A percentile compares a stretch with the other conserved stretches of the same genome.
Evolutionary conservation across 23 red algal species (phyloP).

Genomic region (Gracilariopsis chorda): DNA sequence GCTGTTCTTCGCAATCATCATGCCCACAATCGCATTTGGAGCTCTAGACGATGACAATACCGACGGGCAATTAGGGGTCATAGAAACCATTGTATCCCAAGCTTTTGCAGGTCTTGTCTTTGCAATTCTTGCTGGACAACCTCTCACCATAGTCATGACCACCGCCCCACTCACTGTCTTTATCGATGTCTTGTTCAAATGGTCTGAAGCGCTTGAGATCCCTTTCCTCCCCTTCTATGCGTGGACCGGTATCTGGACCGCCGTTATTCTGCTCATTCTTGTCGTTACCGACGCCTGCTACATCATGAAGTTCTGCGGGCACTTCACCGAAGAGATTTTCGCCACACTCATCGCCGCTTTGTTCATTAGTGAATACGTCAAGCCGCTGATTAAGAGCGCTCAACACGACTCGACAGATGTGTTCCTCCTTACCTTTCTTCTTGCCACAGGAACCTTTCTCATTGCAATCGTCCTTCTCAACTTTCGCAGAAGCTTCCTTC

Average conservation of each 20-base stretch:
- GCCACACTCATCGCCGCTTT: conserved; percentile 81
- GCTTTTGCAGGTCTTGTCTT: conserved; percentile 76
- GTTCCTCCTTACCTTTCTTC: conserved; percentile 80
- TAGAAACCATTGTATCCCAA: conserved; percentile 90
- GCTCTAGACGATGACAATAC: conserved; percentile 80
- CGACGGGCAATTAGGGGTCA: conserved; percentile 80
- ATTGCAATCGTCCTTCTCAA: conserved; percentile 66
- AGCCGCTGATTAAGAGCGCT: conserved; percentile 65
- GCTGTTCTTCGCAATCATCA: conserved; percentile 86
- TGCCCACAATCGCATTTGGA: conserved; percentile 96
- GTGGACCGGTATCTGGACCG: conserved; percentile 96
- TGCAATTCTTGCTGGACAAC: conserved; percentile 89
- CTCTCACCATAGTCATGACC: conserved; percentile 89
- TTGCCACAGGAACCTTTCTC: conserved; percentile 81
- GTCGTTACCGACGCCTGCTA: conserved; percentile 73
- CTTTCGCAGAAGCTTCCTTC: conserved; percentile 83
- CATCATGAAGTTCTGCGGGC: conserved; percentile 79
- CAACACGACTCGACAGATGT: conserved; percentile 64
- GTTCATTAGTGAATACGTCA: conserved; percentile 86
- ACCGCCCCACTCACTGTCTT: conserved; percentile 93
- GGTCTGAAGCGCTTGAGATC: conserved; percentile 82
- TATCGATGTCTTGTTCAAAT: conserved; percentile 82
- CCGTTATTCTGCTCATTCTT: conserved; percentile 76
- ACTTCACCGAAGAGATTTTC: conserved; percentile 99
- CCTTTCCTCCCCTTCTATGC: conserved; percentile 96